Evolutionary conservation across 305 asterid species (phyloP), one percentile per base, ranked within the genome.

Genomic region (Rubia balearica): DNA sequence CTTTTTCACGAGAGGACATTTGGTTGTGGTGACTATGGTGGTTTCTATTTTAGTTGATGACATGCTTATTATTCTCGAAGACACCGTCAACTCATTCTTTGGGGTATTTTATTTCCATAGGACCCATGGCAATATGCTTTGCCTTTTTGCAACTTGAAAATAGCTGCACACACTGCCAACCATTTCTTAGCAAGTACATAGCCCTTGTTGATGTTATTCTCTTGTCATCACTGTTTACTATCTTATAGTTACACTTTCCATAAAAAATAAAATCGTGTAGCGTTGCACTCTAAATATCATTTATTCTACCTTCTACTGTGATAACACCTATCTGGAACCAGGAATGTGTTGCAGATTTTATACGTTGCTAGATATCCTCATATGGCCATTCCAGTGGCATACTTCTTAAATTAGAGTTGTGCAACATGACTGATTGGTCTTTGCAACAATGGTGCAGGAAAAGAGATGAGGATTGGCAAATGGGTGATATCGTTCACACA

Each of bases 401-500:
- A 19, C 1, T 48, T 38, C 42, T 19, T 40, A 22, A 14, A 42
- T 30, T 63, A 6, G 6, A 36, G 4, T 42, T 19, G 0, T 64
- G 55, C 10, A 19, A 30, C 55, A 14, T 71, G 69, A n/a, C 70
- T 49, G 36, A 21, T 48, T 77, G 75, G 40, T 17, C 57, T 70
- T 71, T 24, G 57, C 59, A 75, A 30, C 51, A 65, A 65, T 72
- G 72, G 76, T 77, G 51, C 88, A 94, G 99, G 85, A 82, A 86
- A 81, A 85, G 97, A 79, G 99, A 94, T 45, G 99, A 94, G 83
- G 99, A 94, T 78, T 94, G 99, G 99, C 76, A 70, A 82, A 88
- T 94, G 96, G 98, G 97, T 73, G 99, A 94, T 74, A 90, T 94
- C 71, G 77, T 84, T 45, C 82, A 91, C 80, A 87, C 92, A 46